phyloP scores from a whole-genome alignment of 306 rosid genomes.

The Biancaea sappan region DNA sequence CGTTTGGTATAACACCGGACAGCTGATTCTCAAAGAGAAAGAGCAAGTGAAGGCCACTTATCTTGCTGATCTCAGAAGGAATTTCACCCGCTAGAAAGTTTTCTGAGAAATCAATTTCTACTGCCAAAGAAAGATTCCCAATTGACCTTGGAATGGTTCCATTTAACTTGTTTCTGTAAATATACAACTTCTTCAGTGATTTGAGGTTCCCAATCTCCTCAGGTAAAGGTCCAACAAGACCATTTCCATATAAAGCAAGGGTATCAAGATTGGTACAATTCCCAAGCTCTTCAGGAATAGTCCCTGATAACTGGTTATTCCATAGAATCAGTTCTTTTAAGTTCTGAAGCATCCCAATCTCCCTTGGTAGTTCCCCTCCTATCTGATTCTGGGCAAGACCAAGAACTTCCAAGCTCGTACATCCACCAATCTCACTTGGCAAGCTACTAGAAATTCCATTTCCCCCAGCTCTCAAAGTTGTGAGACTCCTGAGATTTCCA shows the following conservation, averaged over 20 bases:
- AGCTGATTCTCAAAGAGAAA: constrained; percentile 89
- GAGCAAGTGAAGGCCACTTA: constrained; percentile 62
- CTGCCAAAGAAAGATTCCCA: constrained; percentile 77
- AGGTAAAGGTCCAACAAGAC: constrained; percentile 71
- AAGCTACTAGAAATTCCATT: constrained; percentile 80
- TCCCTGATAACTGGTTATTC: constrained; percentile 75
- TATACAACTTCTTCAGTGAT: constrained; percentile 69
- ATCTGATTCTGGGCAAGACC: constrained; percentile 91
- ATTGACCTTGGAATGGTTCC: constrained; percentile 92
- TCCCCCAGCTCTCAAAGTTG: constrained; percentile 75
- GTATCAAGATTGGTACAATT: constrained; percentile 71
- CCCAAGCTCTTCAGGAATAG: constrained; percentile 79
- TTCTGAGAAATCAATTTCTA: constrained; percentile 85
- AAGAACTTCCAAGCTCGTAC: constrained; percentile 64
- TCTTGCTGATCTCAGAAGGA: constrained; percentile 75
- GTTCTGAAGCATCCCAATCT: constrained; percentile 72
- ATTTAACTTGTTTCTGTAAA: constrained; percentile 77
- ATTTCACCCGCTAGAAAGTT: constrained; percentile 70
- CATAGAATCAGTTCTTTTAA: constrained; percentile 68
- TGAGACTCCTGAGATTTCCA: constrained; percentile 77
- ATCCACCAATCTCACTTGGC: constrained; percentile 75
- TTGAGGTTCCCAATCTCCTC: constrained; percentile 69
- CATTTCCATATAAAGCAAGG: constrained; percentile 79
- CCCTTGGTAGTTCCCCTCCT: constrained; percentile 76
- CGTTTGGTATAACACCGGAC: constrained; percentile 78